Evolutionary conservation across 2,329 filamentous ascomycete species (phyloP), one percentile per base, ranked within the genome.

Genomic region (Sarocladiaceae sp.): DNA sequence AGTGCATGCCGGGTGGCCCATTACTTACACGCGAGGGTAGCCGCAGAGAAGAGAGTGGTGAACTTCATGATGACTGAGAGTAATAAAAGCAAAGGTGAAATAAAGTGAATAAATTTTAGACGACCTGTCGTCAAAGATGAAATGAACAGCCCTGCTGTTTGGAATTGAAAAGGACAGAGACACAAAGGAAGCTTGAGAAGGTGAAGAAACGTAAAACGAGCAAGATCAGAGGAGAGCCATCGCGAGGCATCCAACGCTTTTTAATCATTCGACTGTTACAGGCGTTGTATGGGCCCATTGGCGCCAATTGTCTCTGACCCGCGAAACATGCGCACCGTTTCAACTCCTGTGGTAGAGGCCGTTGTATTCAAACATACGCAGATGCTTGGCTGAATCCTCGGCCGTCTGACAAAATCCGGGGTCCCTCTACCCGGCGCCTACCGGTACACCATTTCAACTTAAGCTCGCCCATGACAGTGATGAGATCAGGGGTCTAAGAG

Each of bases 261-360:
- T 40, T 26, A 22, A 31, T 29, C 50, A 15, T 31, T 40, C 28
- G n/a, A n/a, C n/a, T n/a, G n/a, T 51, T 22, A 40, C 20, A 36
- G 35, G 29, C 17, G 20, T 42, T 15, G 31, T 7, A 26, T 22
- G 25, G 25, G 13, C 15, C 20, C 33, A 26, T 51, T 42, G n/a
- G n/a, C n/a, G n/a, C n/a, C n/a, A n/a, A n/a, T n/a, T n/a, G n/a
- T n/a, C n/a, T n/a, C n/a, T n/a, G n/a, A n/a, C n/a, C n/a, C n/a
- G n/a, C 36, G 23, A 51, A 42, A 40, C 50, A 25, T 31, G 50
- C 50, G 50, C 35, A 42, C 31, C 35, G 50, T 51, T 51, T 51
- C 50, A 51, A 33, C 18, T 51, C 28, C 50, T 26, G 36, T n/a
- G n/a, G n/a, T n/a, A n/a, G n/a, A n/a, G n/a, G n/a, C n/a, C n/a